Evolutionary conservation across 192 early-diverging fungal species (phyloP), one percentile per base, ranked within the genome.

Genomic region (Gamsiella multidivaricata): DNA sequence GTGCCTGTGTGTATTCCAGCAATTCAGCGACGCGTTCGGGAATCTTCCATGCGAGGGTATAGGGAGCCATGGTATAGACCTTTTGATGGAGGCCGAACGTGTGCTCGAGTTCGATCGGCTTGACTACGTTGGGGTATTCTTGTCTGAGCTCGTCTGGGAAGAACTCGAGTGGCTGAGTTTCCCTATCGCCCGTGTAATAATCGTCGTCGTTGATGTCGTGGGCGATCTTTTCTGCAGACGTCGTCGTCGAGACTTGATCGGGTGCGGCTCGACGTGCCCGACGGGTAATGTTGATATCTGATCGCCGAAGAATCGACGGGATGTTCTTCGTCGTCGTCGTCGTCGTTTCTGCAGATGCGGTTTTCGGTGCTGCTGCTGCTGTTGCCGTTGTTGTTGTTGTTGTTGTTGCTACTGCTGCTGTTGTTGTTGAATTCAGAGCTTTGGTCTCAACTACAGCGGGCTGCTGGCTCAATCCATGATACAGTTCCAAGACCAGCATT

Each of bases 31-130:
- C 71, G 4, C 71, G 71, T 22, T 17, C 50, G 15, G 71, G 71
- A 26, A 65, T n/a, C 26, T 54, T 65, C 71, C 71, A 75, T 29
- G 43, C 57, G 32, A 75, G 71, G 1, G 64, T 66, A 57, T 75
- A 75, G 28, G 71, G 71, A 10, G 71, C 42, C 52, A 45, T 33
- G 29, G 50, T 61, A 41, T 66, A 75, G 39, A 75, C 71, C 50
- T 75, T 65, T 39, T 66, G 63, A 54, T 61, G 57, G 5, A 75
- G 31, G 0, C 71, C 71, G 46, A 75, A 75, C 18, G 49, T 56
- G 34, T 75, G 71, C 7, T 75, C 63, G 25, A 75, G 63, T 33
- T 75, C 71, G 3, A 75, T 51, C 8, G 71, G 63, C 10, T 54
- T 55, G 32, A 54, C 20, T 14, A 58, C 49, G 20, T 59, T 66